Base-by-base conservation (phyloP, 1,284 basidiomycete genomes). In the Cutaneotrichosporon cutaneum region DNA sequence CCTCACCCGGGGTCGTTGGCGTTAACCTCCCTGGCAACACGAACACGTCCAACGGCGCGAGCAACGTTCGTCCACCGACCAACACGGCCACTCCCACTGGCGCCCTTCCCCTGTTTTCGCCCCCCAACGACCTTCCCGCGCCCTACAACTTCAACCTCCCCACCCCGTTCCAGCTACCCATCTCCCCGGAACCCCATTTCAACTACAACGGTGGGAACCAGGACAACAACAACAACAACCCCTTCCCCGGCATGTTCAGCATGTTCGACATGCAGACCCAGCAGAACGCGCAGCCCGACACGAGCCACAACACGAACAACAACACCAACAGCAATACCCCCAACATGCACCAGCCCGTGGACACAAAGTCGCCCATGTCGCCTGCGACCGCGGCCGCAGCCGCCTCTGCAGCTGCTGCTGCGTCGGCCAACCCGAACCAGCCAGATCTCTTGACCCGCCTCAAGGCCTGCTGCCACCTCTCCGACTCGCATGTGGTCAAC, bases 401-500 rank as follows among this genome's bases (percentile, higher is more conserved):
- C 1, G 48, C 27, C 8, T 51, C 48, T 3, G 55, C 58, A 2
- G 55, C 61, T 0, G 59, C 53, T 2, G 52, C 45, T 22, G 56
- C 44, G n/a, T 27, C 53, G 4, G 54, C 54, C 14, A 59, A 59
- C 9, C 54, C 65, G 3, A 42, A 57, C 10, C 75, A 77, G 60
- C 72, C 76, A 4, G 78, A 80, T 56, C 69, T 80, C 22, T 70
- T 80, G 24, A 75, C 76, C 4, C 73, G 78, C 10, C 65, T 80
- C 26, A 75, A 77, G 61, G 65, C 68, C 50, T 80, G 78, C 64
- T 80, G 78, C 62, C 77, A 78, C 64, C 63, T 80, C 14, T 73
- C 74, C 44, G 78, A 80, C 61, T 73, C 73, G 32, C 77, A 78
- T 68, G 78, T 80, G 45, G 74, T 78, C 56, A 77, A 77, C 64